These are phyloP conservation scores for Radiomyces spectabilis DNA, from an alignment of 192 early-diverging fungal genomes.

Conservation along the genomic window DNA sequence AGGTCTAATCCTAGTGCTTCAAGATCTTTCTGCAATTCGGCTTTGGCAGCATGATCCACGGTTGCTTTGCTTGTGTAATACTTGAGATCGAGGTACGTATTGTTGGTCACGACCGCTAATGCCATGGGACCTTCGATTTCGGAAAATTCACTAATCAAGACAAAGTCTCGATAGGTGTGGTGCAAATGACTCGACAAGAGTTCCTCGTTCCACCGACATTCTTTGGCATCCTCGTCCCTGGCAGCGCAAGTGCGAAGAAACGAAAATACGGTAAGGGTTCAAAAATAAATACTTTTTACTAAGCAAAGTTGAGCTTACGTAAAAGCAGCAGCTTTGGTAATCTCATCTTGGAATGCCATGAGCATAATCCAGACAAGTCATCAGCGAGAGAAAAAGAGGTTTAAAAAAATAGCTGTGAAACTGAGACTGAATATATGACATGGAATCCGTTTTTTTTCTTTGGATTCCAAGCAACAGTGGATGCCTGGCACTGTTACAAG, in stretches of 20 bases:
- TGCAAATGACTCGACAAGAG: neutral
- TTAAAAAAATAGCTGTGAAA: too few relatives aligned
- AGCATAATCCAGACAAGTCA: too few relatives aligned
- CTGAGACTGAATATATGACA: too few relatives aligned
- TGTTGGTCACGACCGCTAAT: slow-evolving; percentile 29
- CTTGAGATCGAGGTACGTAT: slow-evolving; percentile 16
- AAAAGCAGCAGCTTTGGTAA: too few relatives aligned
- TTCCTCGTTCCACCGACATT: slow-evolving; percentile 23
- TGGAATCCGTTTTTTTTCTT: too few relatives aligned
- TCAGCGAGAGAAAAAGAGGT: too few relatives aligned
- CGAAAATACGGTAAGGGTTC: too few relatives aligned
- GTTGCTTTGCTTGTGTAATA: neutral
- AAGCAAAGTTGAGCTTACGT: too few relatives aligned
- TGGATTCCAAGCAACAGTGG: too few relatives aligned
- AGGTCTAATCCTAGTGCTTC: slow-evolving; percentile 9
- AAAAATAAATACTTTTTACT: neutral
- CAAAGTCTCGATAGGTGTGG: slow-evolving; percentile 34
- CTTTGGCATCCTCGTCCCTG: neutral
- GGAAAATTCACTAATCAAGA: slow-evolving; percentile 45
- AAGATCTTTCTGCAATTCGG: neutral
- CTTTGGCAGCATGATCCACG: neutral
- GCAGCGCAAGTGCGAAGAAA: too few relatives aligned
- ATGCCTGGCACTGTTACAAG: too few relatives aligned
- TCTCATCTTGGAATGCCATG: too few relatives aligned
- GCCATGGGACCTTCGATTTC: slow-evolving; percentile 44